A percentile compares a stretch with the other conserved stretches of the same genome.
These are phyloP conservation scores for grape (Vitis vinifera) DNA, from an alignment of 164 flowering plant species.

Conservation along the genomic window ASM3070453v1 NC_081823.1:7718001-7718500, in stretches of 20 bases:
- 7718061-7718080: slow-evolving; percentile 68
- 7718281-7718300: slow-evolving; percentile 75
- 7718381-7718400: slow-evolving; percentile 82
- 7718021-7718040: slow-evolving; percentile 59
- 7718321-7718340: slow-evolving; percentile 69
- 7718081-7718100: slow-evolving; percentile 72
- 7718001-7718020: slow-evolving; percentile 66
- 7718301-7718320: slow-evolving; percentile 76
- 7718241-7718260: slow-evolving; percentile 71
- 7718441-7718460: slow-evolving; percentile 65
- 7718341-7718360: slow-evolving; percentile 78
- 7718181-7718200: slow-evolving; percentile 90
- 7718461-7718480: slow-evolving; percentile 62
- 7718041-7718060: slow-evolving; percentile 65
- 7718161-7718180: slow-evolving; percentile 83
- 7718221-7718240: slow-evolving; percentile 63
- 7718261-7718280: slow-evolving; percentile 87
- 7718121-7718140: slow-evolving; percentile 58
- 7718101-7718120: slow-evolving; percentile 74
- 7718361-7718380: slow-evolving; percentile 85
- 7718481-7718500: slow-evolving; percentile 70
- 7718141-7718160: slow-evolving; percentile 84
- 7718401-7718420: slow-evolving; percentile 73
- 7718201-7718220: slow-evolving; percentile 70
- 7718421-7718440: slow-evolving; percentile 74